These are phyloP conservation scores for Emmonsia crescens DNA, from an alignment of 2,329 filamentous ascomycete species.

Conservation along the genomic window DNA sequence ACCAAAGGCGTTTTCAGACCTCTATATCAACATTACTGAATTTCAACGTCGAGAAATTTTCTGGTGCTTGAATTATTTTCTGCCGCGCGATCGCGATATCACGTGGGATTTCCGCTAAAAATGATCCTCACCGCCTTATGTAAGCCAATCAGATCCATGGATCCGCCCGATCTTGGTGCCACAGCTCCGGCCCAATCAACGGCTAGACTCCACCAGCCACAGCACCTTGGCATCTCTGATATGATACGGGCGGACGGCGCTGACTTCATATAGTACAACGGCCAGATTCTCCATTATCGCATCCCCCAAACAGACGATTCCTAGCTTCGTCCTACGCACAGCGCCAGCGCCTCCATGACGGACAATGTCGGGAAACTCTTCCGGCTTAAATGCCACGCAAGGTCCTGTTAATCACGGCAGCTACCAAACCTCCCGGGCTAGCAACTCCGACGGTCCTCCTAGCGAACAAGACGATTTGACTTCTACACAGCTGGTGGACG, in stretches of 20 bases:
- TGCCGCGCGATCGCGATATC: slow-evolving; percentile 17
- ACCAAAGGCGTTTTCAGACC: slow-evolving; percentile 14
- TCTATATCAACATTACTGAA: slow-evolving; percentile 10
- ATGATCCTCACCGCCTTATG: slow-evolving; percentile 2
- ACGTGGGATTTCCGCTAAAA: slow-evolving; percentile 9
- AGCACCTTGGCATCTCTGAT: background rate
- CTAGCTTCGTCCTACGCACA: slow-evolving; percentile 2
- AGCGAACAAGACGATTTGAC: slow-evolving; percentile 15
- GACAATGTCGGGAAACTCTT: slow-evolving; percentile 11
- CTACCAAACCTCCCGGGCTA: background rate
- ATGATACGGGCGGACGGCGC: too few relatives aligned
- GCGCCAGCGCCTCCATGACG: slow-evolving; percentile 8
- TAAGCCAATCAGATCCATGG: background rate
- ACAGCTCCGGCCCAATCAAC: slow-evolving; percentile 15
- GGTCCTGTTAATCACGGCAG: background rate
- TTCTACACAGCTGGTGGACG: slow-evolving; percentile 15
- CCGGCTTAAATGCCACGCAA: slow-evolving; percentile 4
- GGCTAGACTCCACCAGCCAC: slow-evolving; percentile 2
- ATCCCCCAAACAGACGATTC: background rate
- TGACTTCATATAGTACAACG: background rate
- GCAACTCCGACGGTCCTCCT: slow-evolving; percentile 12
- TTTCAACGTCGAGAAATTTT: slow-evolving; percentile 6
- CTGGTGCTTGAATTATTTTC: slow-evolving; percentile 16
- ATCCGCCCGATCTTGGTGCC: slow-evolving; percentile 16
- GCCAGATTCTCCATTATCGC: background rate